These are phyloP conservation scores for Escallonia rubra DNA, from an alignment of 129 eudicot genomes.

Conservation along the genomic window DNA sequence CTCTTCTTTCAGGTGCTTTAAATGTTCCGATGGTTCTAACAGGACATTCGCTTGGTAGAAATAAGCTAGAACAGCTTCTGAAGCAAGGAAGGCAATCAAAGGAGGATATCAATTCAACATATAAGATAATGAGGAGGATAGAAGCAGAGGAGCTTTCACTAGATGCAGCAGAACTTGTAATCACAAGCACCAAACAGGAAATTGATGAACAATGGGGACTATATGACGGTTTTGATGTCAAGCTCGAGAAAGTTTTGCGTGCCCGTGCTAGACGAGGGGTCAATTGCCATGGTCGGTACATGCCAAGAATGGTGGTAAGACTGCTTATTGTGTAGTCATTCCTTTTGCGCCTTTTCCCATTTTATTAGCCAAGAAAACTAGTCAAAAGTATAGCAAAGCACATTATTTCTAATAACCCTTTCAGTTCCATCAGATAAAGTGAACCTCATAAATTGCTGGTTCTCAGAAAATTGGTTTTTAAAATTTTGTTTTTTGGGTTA, in stretches of 20 bases:
- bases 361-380: too few species aligned
- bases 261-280: conserved; percentile 79
- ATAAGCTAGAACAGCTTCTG: conserved; percentile 82
- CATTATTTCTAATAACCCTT: too few species aligned
- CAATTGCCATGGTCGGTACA: conserved; percentile 82
- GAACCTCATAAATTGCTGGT: too few species aligned
- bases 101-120: conserved; percentile 87
- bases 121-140: conserved; percentile 78
- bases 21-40: conserved; percentile 96
- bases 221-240: conserved; percentile 92
- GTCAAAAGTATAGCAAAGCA: too few species aligned
- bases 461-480: too few species aligned
- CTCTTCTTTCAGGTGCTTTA: conserved; percentile 89
- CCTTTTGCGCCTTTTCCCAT: too few species aligned
- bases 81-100: conserved; percentile 89
- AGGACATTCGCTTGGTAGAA: conserved; percentile 92
- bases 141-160: conserved; percentile 90
- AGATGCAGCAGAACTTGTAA: conserved; percentile 93
- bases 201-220: conserved; percentile 93
- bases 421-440: too few species aligned
- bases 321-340: neutral
- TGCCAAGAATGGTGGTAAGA: conserved; percentile 96
- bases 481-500: too few species aligned
- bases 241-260: conserved; percentile 79
- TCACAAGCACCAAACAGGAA: conserved; percentile 86